phyloP scores from a whole-genome alignment of 306 rosid species.

The Hylodesmum podocarpum region DNA sequence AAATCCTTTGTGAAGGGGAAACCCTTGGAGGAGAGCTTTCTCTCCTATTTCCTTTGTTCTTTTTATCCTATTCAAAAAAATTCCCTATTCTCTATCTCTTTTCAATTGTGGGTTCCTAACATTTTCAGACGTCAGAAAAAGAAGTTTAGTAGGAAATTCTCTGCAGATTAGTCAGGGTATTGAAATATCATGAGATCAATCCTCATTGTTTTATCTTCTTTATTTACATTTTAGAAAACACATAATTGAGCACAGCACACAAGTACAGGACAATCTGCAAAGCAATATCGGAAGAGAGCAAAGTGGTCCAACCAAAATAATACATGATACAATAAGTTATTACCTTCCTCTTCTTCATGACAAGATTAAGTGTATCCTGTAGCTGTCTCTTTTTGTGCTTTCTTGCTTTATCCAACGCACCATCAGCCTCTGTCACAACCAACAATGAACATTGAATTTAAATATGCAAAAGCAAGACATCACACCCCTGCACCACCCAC shows the following conservation, averaged over 20 bases:
- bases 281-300: constrained; percentile 8
- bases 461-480: constrained; percentile 7
- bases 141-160: constrained; percentile 9
- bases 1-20: too few relatives aligned
- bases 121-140: too few relatives aligned
- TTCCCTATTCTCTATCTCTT: too few relatives aligned
- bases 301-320: constrained; percentile 15
- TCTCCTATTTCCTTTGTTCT: too few relatives aligned
- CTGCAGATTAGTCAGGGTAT: constrained; percentile 9
- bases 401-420: constrained; percentile 98
- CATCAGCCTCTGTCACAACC: constrained; percentile 89
- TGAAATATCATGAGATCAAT: constrained; percentile 15
- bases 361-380: constrained; percentile 92
- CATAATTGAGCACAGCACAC: constrained; percentile 5
- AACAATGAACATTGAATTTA: constrained; percentile 18
- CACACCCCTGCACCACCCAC: too few relatives aligned
- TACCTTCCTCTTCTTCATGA: constrained; percentile 91
- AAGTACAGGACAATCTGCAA: constrained; percentile 8
- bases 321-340: neutral
- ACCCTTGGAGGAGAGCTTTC: too few relatives aligned
- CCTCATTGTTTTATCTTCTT: neutral
- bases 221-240: neutral
- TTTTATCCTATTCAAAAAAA: too few relatives aligned
- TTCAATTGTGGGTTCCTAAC: neutral
- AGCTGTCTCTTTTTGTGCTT: constrained; percentile 98